Evolutionary conservation across 1,284 basidiomycete species (phyloP).

Genomic region (Malassezia brasiliensis): DNA sequence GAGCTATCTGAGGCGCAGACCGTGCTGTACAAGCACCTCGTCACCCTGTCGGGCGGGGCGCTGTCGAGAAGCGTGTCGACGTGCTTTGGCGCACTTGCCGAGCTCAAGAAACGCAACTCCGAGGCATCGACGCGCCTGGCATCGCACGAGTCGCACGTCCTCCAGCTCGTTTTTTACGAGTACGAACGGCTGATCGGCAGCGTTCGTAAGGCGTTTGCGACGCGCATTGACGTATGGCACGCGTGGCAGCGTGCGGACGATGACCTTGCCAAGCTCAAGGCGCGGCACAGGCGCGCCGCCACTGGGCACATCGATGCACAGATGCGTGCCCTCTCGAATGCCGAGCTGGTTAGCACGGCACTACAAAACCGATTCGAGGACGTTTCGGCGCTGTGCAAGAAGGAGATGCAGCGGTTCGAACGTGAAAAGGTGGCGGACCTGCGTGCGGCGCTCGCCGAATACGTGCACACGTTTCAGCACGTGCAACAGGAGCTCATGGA

Average conservation of each 20-base stretch:
- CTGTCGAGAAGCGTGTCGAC: conserved; percentile 47
- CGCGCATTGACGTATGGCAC: conserved; percentile 71
- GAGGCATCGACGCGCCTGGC: conserved; percentile 36
- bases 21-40: conserved; percentile 40
- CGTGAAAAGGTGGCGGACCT: conserved; percentile 82
- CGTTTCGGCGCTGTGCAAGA: conserved; percentile 74
- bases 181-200: conserved; percentile 82
- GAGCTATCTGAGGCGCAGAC: conserved; percentile 46
- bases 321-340: conserved; percentile 23
- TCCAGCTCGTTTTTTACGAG: conserved; percentile 70
- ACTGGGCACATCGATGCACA: conserved; percentile 54
- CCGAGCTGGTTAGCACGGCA: conserved; percentile 24
- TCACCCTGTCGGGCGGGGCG: conserved; percentile 45
- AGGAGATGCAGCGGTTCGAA: conserved; percentile 87
- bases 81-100: conserved; percentile 46
- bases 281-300: conserved; percentile 66
- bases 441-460: conserved; percentile 64
- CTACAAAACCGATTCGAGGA: conserved; percentile 73
- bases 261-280: conserved; percentile 63
- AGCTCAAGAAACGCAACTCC: conserved; percentile 34
- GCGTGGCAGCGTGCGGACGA: conserved; percentile 67
- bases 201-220: conserved; percentile 77
- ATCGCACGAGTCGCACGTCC: conserved; percentile 35
- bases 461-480: conserved; percentile 69
- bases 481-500: conserved; percentile 64